Evolutionary conservation across 2,329 filamentous ascomycete genomes (phyloP), one percentile per base, ranked within the genome.

Genomic region (Talaromyces sp.): DNA sequence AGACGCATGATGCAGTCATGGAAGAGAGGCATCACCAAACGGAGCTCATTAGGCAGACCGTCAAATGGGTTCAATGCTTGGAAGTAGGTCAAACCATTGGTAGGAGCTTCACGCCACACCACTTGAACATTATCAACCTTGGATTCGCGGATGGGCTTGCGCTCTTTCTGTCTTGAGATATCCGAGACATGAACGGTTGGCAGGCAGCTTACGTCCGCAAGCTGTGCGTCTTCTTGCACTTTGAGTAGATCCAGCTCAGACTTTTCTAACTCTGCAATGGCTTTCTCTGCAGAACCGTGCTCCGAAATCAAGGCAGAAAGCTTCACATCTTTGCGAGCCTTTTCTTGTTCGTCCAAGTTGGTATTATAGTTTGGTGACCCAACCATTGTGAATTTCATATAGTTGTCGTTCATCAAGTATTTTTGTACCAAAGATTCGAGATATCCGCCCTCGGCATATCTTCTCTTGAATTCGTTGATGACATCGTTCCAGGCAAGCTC

Each of bases 61-160:
- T 91, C 85, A 63, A 98, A 83, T 0, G 86, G 84, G 74, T 96
- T 93, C 75, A 98, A 86, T 3, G 92, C 93, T 66, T 93, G 89
- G 82, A 99, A 97, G 76, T 99, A 99, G 1, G 94, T 98, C 66
- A 99, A 81, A 0, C 95, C 95, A 72, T 99, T 99, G 0, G 95
- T 99, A 2, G 92, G 91, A 8, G 93, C 92, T 76, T 96, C 92
- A 60, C 90, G 89, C 93, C 93, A 97, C 72, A 97, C 91, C 3
- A 95, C 87, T 54, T 89, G 87, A 47, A 90, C 85, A 43, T 85
- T 84, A 49, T 86, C 85, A 10, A 90, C 75, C 11, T 82, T 80
- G 45, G 80, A 83, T 68, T 87, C 81, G 22, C 84, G 80, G 27
- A 88, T 74, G n/a, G 90, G 87, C 68, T 94, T 91, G 63, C 86